A percentile compares a stretch with the other conserved stretches of the same genome.
Evolutionary conservation across 2,329 filamentous ascomycete genomes (phyloP).

Genomic region (Rhexocercosporidium sp.): DNA sequence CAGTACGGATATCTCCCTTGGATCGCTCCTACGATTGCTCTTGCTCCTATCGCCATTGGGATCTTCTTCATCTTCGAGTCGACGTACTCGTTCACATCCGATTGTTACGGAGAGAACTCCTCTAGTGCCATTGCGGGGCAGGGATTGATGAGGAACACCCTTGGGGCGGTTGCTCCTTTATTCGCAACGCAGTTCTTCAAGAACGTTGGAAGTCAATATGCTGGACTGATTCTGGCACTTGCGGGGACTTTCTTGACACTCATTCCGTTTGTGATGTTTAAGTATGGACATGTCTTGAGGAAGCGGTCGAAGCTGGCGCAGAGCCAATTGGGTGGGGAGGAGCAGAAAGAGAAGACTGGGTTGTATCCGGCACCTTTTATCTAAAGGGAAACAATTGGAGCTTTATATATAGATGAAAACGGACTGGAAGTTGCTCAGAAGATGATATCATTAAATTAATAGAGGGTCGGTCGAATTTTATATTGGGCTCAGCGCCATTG

Average conservation of each 20-base stretch:
- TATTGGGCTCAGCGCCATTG: too few relatives aligned
- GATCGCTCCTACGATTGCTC: constrained; percentile 66
- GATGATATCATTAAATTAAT: too few relatives aligned
- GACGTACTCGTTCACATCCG: constrained; percentile 88
- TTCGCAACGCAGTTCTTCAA: constrained; percentile 76
- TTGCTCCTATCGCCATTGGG: constrained; percentile 67
- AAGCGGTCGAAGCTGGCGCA: constrained; percentile 43
- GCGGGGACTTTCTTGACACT: constrained; percentile 63
- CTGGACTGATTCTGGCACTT: constrained; percentile 72
- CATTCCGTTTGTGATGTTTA: constrained; percentile 75
- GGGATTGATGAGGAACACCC: constrained; percentile 80
- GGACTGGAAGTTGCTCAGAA: too few relatives aligned
- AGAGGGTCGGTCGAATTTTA: too few relatives aligned
- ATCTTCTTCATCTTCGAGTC: constrained; percentile 86
- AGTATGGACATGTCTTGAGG: constrained; percentile 58
- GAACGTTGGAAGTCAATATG: constrained; percentile 70
- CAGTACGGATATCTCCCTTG: constrained; percentile 60
- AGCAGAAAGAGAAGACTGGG: constrained; percentile 32
- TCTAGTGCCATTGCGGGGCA: constrained; percentile 85
- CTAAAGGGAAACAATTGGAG: too few relatives aligned
- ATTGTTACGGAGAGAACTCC: constrained; percentile 82
- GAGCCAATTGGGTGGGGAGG: constrained; percentile 26
- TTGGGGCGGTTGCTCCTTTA: constrained; percentile 80
- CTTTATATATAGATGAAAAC: too few relatives aligned
- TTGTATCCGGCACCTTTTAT: too few relatives aligned